phyloP scores from a whole-genome alignment of 2,329 filamentous ascomycete genomes.

The Nothopassalora personata region DNA sequence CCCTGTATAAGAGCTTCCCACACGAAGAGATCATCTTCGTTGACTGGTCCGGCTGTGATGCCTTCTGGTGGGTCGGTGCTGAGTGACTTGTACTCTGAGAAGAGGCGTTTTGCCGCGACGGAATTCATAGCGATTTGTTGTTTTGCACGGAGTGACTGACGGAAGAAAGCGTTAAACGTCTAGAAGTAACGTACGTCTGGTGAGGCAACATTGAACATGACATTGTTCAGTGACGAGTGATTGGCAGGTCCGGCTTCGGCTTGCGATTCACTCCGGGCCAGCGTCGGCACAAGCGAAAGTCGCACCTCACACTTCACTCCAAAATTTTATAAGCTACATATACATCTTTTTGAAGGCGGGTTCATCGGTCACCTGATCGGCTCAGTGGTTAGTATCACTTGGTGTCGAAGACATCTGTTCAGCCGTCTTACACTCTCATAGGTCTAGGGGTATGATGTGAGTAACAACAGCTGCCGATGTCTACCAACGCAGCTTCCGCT shows the following conservation, averaged over 20 bases:
- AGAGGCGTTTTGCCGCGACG: conserved; percentile 68
- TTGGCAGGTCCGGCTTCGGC: not conserved
- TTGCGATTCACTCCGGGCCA: not conserved
- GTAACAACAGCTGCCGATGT: not conserved
- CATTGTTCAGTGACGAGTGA: not conserved
- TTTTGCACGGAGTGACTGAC: not conserved
- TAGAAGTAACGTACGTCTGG: not conserved
- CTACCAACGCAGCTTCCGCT: not conserved
- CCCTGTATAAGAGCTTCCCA: conserved; percentile 98
- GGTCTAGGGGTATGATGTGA: not conserved
- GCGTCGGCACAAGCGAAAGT: too few relatives aligned
- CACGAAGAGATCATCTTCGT: conserved; percentile 88
- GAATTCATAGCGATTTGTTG: conserved; percentile 27
- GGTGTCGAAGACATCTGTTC: not conserved
- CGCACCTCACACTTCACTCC: too few relatives aligned
- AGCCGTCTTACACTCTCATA: not conserved
- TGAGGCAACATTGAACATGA: not conserved
- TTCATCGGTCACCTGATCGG: not conserved
- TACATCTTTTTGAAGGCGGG: too few relatives aligned
- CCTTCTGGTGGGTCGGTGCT: conserved; percentile 95
- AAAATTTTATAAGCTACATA: too few relatives aligned
- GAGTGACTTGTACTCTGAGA: conserved; percentile 92
- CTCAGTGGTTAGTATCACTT: not conserved
- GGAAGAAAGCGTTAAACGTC: not conserved
- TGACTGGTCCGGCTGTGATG: conserved; percentile 88